phyloP scores from a whole-genome alignment of 2,329 filamentous ascomycete species.

The Aspergillus bombycis region DNA sequence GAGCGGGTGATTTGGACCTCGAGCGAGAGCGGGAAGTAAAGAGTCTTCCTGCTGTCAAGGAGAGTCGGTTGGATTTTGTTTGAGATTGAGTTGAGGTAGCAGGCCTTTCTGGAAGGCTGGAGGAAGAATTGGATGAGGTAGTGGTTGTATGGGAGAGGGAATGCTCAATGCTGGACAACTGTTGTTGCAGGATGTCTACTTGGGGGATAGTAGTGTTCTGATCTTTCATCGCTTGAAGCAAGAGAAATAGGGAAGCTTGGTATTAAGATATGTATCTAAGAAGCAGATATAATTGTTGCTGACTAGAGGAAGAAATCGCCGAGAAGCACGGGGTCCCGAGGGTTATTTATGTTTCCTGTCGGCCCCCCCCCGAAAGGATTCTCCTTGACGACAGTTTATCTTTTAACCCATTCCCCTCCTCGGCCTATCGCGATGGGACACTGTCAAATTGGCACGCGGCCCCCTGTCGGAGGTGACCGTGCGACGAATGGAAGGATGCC shows the following conservation, averaged over 20 bases:
- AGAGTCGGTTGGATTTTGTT: conserved; percentile 3
- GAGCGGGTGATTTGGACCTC: conserved; percentile 9
- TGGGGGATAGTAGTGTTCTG: conserved; percentile 4
- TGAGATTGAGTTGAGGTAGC: conserved; percentile 10
- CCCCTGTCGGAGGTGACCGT: conserved; percentile 10
- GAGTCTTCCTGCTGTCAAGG: conserved; percentile 14
- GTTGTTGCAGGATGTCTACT: conserved; percentile 3
- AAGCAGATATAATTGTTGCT: neutral
- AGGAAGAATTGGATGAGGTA: conserved; percentile 17
- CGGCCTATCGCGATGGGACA: neutral
- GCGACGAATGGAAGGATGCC: conserved; percentile 22
- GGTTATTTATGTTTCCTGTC: conserved; percentile 2
- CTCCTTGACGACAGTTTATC: neutral
- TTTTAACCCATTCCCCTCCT: neutral
- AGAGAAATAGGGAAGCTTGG: neutral
- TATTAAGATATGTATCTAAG: neutral
- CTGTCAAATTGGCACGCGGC: neutral
- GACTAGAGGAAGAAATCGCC: neutral
- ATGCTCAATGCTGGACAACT: neutral
- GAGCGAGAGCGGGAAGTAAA: conserved; percentile 9
- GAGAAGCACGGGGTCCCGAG: neutral
- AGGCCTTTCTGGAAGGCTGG: conserved; percentile 1
- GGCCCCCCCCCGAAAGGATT: neutral
- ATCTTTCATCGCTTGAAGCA: conserved; percentile 10
- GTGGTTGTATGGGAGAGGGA: conserved; percentile 25